Evolutionary conservation across 139 green algal species (phyloP), one percentile per base, ranked within the genome.

Genomic region (Chlorella sorokiniana): DNA sequence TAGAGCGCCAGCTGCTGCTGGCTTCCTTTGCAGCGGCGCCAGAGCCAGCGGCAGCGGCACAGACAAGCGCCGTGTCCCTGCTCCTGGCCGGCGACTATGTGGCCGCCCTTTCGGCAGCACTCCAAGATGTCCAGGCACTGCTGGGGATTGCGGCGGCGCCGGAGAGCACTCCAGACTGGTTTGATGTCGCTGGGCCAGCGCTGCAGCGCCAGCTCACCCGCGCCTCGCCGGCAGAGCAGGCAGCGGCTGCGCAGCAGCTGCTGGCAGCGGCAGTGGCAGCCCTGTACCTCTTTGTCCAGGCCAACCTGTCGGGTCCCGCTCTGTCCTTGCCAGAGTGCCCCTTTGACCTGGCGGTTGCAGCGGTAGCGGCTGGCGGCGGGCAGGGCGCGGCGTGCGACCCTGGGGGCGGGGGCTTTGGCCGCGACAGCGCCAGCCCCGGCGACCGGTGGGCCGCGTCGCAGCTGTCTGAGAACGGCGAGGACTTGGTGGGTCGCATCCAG

Each of bases 401-500:
- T 1, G 31, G n/a, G 8, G 70, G 37, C 31, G 44, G 44, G 4
- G 71, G 71, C 23, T 59, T 73, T 74, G 72, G 65, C 52, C 9
- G 31, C 16, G 65, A 74, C 68, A 81, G 37, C 54, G 59, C 45
- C 37, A 86, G 56, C 44, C 69, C 27, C 41, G 78, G 81, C 18
- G 85, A 94, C 75, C 80, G 81, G 48, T 92, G 87, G 87, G 88
- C 89, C 8, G 78, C 63, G 1, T 42, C 45, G 27, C 84, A 91
- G 84, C 83, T 96, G 41, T 70, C 77, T 29, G 82, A 91, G 62
- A 90, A 95, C 74, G 94, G 94, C 1, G 93, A 97, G 78, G 92
- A 97, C 62, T 35, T 93, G 29, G 71, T 91, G 2, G 92, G 89
- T 1, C 76, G 85, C 33, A 68, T 84, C 18, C 37, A 56, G 18